These are phyloP conservation scores for Aspergillus calidoustus DNA, from an alignment of 2,329 filamentous ascomycete species.

Conservation along the genomic window DNA sequence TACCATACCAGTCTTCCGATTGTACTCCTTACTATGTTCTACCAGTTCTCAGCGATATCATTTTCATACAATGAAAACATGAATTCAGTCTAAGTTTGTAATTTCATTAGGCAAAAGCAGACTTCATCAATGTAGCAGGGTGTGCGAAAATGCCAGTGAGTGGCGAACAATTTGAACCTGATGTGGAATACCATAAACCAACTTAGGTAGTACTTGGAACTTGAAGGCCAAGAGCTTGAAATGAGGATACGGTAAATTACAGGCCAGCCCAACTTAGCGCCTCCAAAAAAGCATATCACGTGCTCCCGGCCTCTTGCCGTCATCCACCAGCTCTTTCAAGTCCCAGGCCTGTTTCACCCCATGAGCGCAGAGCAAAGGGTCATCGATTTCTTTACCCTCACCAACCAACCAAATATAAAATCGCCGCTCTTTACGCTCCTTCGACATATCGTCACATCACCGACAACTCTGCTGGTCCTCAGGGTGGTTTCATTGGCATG, in stretches of 20 bases:
- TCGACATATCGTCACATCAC: conserved; percentile 14
- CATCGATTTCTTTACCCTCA: conserved; percentile 26
- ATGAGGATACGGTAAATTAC: conserved; percentile 16
- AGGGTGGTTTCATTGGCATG: conserved; percentile 35
- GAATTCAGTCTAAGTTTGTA: neutral
- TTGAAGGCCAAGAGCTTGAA: neutral
- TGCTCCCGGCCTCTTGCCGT: conserved; percentile 36
- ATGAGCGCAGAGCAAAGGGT: conserved; percentile 29
- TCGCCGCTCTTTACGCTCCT: conserved; percentile 20
- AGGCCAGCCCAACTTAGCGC: conserved; percentile 10
- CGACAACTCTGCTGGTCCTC: conserved; percentile 22
- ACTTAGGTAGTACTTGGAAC: neutral
- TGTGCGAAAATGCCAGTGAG: neutral
- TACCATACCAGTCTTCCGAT: neutral
- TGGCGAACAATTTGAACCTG: neutral
- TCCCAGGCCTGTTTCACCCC: conserved; percentile 26
- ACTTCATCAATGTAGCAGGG: neutral
- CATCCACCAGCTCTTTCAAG: conserved; percentile 32
- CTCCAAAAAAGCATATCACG: conserved; percentile 30
- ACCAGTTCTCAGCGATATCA: neutral
- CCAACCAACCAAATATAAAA: conserved; percentile 24
- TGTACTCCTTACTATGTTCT: neutral
- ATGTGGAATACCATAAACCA: too few relatives aligned
- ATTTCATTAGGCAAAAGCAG: neutral
- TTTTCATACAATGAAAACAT: neutral